Evolutionary conservation across 768 basidiomycete genomes (phyloP).

Genomic region (Boletus bicolor): DNA sequence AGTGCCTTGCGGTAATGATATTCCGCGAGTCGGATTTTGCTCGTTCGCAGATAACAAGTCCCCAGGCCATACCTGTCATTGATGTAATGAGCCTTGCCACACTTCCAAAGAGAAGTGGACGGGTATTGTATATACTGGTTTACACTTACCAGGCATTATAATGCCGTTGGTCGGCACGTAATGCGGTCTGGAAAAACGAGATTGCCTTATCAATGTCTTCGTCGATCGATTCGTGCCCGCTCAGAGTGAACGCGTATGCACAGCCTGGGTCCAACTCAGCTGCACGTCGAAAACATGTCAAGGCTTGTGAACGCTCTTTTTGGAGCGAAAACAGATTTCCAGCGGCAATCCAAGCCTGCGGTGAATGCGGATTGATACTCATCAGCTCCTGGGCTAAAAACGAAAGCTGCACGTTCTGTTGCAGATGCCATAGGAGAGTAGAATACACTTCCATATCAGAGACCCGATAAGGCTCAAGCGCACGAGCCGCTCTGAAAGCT

Average conservation of each 20-base stretch:
- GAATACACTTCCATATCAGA: constrained; percentile 97
- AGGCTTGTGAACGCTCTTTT: constrained; percentile 89
- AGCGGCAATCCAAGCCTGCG: constrained; percentile 94
- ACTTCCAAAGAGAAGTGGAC: background rate
- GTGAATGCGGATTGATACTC: constrained; percentile 73
- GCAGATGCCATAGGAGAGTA: constrained; percentile 93
- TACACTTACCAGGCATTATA: constrained; percentile 94
- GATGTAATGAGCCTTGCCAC: constrained; percentile 24
- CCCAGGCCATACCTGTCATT: constrained; percentile 93
- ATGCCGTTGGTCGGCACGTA: constrained; percentile 88
- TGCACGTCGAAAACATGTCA: constrained; percentile 93
- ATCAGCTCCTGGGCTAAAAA: constrained; percentile 92
- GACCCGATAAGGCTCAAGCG: constrained; percentile 85
- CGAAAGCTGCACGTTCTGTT: constrained; percentile 78
- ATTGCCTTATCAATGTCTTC: constrained; percentile 93
- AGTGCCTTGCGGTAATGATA: constrained; percentile 94
- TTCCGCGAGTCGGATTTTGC: constrained; percentile 89
- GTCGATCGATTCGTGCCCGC: constrained; percentile 95
- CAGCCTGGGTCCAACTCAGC: constrained; percentile 84
- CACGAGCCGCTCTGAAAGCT: constrained; percentile 77
- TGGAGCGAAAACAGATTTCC: constrained; percentile 95
- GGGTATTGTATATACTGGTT: background rate
- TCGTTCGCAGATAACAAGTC: constrained; percentile 92
- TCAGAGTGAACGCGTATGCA: constrained; percentile 94
- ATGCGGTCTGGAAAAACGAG: constrained; percentile 86